Percentiles rank a stretch among this genome's conserved stretches.
These are phyloP conservation scores for Saprolegnia parasitica DNA, from an alignment of 352 stramenopile genomes.

Conservation along the genomic window DNA sequence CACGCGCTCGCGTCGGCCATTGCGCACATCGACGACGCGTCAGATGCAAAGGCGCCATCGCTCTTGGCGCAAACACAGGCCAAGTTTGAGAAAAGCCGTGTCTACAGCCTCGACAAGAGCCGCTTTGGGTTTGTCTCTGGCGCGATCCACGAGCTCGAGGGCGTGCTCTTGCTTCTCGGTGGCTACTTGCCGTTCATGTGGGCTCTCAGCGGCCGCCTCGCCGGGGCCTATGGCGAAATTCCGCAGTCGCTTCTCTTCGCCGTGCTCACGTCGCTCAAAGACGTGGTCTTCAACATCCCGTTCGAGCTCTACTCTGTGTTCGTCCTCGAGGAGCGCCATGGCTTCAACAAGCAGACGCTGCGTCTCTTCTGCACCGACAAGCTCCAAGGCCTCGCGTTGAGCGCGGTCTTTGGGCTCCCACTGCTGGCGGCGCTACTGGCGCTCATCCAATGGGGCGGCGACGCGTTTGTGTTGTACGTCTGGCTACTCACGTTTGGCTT, in stretches of 20 bases:
- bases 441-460: constrained; percentile 68
- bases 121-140: constrained; percentile 90
- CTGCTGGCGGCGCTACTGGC: constrained; percentile 57
- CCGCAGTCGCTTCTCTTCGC: constrained; percentile 69
- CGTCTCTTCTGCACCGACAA: constrained; percentile 94
- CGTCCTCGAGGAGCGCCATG: constrained; percentile 93
- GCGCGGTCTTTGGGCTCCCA: constrained; percentile 69
- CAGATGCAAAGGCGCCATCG: constrained; percentile 45
- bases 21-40: constrained; percentile 18
- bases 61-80: constrained; percentile 80
- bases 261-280: constrained; percentile 54
- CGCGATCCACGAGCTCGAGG: constrained; percentile 81
- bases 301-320: constrained; percentile 94
- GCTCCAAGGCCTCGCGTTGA: constrained; percentile 89
- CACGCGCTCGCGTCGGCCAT: constrained; percentile 40
- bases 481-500: constrained; percentile 94
- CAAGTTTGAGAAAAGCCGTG: constrained; percentile 91
- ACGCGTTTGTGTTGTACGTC: constrained; percentile 88
- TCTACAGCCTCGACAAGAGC: constrained; percentile 96
- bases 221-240: constrained; percentile 76
- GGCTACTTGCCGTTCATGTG: constrained; percentile 94
- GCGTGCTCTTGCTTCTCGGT: constrained; percentile 80
- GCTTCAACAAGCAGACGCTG: constrained; percentile 97
- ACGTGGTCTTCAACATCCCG: constrained; percentile 56
- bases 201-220: constrained; percentile 70